Conservation (phyloP, 257 asterid species). For the Parsonsia alboflavescens region DNA sequence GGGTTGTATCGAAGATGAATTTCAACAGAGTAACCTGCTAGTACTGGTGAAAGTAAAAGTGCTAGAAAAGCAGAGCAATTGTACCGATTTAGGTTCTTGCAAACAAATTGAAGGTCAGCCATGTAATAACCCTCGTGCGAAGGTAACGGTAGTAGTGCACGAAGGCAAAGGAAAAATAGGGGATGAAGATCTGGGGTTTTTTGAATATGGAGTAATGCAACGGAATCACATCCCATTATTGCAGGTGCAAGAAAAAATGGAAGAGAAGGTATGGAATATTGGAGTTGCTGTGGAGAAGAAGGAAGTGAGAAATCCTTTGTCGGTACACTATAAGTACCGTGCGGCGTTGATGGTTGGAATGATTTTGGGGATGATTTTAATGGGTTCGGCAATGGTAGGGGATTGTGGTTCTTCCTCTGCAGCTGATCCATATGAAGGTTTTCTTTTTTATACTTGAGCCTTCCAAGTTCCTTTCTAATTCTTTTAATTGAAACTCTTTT, state of each 20-base stretch:
- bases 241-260: neutral
- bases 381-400: constrained; percentile 4
- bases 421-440: constrained; percentile 6
- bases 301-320: neutral
- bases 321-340: neutral
- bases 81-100: too few species aligned
- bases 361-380: constrained; percentile 16
- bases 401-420: constrained; percentile 8
- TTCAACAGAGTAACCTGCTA: neutral
- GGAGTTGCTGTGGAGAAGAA: neutral
- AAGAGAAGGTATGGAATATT: neutral
- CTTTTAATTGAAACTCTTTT: neutral
- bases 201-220: neutral
- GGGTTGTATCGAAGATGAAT: neutral
- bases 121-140: neutral
- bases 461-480: neutral
- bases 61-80: too few species aligned
- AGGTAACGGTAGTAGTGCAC: neutral
- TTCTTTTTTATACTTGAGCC: constrained; percentile 23
- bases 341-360: constrained; percentile 15
- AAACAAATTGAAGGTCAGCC: neutral
- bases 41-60: neutral
- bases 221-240: neutral
- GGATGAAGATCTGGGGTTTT: neutral
- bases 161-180: neutral